A percentile compares a stretch with the other conserved stretches of the same genome.
Evolutionary conservation across 2,329 filamentous ascomycete species (phyloP).

Genomic region (Thielaviopsis populi): DNA sequence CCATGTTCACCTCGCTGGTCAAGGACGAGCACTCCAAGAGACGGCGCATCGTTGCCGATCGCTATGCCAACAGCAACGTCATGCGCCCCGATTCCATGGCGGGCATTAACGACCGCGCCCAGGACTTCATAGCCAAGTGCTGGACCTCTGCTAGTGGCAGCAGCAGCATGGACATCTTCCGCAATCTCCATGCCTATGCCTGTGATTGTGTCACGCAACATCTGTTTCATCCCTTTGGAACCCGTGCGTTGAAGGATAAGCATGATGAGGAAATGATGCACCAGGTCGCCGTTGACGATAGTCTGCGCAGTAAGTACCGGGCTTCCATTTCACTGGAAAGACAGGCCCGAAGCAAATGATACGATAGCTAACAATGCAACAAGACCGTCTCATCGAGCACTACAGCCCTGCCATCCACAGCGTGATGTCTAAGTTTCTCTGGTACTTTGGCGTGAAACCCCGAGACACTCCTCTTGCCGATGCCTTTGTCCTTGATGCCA

Average conservation of each 20-base stretch:
- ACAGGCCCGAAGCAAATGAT: not conserved
- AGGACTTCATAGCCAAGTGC: conserved; percentile 40
- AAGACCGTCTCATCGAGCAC: conserved; percentile 47
- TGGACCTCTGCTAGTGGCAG: conserved; percentile 26
- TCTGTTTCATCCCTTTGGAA: conserved; percentile 52
- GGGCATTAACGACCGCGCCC: conserved; percentile 43
- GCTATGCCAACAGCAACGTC: conserved; percentile 55
- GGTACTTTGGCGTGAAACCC: conserved; percentile 35
- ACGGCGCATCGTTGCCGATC: conserved; percentile 48
- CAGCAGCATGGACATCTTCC: conserved; percentile 45
- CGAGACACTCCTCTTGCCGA: conserved; percentile 45
- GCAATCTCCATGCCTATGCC: conserved; percentile 49
- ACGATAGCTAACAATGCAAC: not conserved
- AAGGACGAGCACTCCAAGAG: conserved; percentile 48
- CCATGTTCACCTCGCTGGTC: conserved; percentile 44
- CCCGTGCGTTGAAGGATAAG: conserved; percentile 39
- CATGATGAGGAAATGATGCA: conserved; percentile 52
- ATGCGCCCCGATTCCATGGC: conserved; percentile 39
- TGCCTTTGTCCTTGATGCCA: conserved; percentile 40
- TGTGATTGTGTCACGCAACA: conserved; percentile 55
- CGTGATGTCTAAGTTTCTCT: conserved; percentile 31
- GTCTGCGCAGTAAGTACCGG: conserved; percentile 43
- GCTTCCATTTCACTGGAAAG: not conserved
- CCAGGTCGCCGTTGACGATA: conserved; percentile 52
- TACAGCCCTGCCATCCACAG: conserved; percentile 40